These are phyloP conservation scores for Rhizoclosmatium sp. DNA, from an alignment of 192 early-diverging fungal species.

Conservation along the genomic window DNA sequence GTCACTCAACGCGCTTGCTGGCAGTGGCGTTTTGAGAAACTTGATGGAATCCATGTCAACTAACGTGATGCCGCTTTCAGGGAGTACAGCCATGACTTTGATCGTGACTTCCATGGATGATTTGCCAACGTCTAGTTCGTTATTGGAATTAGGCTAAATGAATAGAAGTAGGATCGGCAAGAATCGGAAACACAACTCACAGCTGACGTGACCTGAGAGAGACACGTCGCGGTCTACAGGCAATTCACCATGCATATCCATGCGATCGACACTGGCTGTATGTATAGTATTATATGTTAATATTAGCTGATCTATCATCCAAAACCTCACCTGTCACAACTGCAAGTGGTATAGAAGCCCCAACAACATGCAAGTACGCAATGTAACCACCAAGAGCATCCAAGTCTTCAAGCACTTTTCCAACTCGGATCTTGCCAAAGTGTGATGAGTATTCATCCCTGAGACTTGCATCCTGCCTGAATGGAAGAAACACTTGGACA, in stretches of 20 bases:
- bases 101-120: conserved; percentile 84
- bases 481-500: conserved; percentile 79
- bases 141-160: not conserved
- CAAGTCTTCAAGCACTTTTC: conserved; percentile 83
- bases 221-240: conserved; percentile 73
- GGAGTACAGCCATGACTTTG: conserved; percentile 35
- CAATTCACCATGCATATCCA: conserved; percentile 75
- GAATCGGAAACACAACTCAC: conserved; percentile 9
- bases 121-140: conserved; percentile 66
- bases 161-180: not conserved
- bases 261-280: conserved; percentile 82
- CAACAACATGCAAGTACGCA: conserved; percentile 79
- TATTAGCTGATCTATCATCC: not conserved
- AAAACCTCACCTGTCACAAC: conserved; percentile 73
- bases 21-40: conserved; percentile 2
- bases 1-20: not conserved
- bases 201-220: conserved; percentile 82
- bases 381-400: conserved; percentile 86
- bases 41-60: conserved; percentile 38
- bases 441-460: conserved; percentile 83
- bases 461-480: conserved; percentile 78
- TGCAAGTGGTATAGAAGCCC: conserved; percentile 56
- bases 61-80: conserved; percentile 6
- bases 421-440: conserved; percentile 77
- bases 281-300: not conserved